phyloP scores from a whole-genome alignment of 164 flowering plant genomes.

The Annona cherimola region DNA sequence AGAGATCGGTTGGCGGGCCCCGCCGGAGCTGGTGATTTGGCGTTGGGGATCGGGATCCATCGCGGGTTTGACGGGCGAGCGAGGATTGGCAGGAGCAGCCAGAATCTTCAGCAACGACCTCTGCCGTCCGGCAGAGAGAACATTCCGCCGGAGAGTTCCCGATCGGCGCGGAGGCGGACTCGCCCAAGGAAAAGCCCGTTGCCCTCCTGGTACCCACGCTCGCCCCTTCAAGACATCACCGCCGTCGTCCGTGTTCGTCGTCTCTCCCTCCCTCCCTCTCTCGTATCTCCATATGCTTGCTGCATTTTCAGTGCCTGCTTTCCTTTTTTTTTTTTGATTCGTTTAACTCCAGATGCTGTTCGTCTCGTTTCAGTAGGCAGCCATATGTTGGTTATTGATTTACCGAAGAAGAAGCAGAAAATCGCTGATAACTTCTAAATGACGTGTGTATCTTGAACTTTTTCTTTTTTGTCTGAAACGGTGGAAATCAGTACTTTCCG shows the following conservation, averaged over 20 bases:
- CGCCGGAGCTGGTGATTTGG: neutral
- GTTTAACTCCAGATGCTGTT: neutral
- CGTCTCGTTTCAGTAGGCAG: neutral
- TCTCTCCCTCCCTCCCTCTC: neutral
- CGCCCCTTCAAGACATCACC: constrained; percentile 64
- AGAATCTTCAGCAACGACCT: constrained; percentile 10
- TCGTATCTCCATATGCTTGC: no score
- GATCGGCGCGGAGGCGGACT: constrained; percentile 20
- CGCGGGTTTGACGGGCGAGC: neutral
- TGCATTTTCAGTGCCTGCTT: neutral
- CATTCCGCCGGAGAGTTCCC: constrained; percentile 12
- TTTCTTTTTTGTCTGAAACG: no score
- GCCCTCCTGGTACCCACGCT: constrained; percentile 72
- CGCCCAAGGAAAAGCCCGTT: constrained; percentile 24
- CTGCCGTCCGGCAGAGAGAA: constrained; percentile 25
- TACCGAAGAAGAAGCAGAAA: neutral
- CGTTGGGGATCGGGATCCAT: constrained; percentile 3
- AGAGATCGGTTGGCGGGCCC: constrained; percentile 4
- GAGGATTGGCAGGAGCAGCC: constrained; percentile 7
- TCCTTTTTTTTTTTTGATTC: neutral
- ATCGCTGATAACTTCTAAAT: no score
- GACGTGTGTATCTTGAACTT: no score
- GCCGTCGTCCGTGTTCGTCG: constrained; percentile 42
- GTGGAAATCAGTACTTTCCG: neutral
- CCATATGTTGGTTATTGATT: neutral